These are phyloP conservation scores for Diophrys sp. DNA, from an alignment of 73 alveolate genomes.

Conservation along the genomic window DNA sequence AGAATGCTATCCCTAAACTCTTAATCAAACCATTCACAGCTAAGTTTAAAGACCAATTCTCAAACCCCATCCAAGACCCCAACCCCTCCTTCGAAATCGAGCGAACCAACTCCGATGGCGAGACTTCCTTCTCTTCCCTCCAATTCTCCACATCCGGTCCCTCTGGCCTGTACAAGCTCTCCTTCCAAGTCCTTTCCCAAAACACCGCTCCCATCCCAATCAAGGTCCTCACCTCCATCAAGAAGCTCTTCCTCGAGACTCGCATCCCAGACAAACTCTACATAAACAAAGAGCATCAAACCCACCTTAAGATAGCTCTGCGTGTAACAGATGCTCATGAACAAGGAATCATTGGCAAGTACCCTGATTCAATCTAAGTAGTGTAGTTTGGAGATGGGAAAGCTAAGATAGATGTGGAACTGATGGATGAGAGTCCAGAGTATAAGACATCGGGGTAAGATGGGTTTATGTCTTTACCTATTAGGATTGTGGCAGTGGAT, in stretches of 20 bases:
- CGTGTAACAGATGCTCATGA: background rate
- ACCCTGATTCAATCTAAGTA: background rate
- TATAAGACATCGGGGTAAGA: background rate
- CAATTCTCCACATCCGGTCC: background rate
- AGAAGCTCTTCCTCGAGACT: background rate
- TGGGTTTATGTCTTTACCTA: background rate
- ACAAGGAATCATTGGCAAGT: background rate
- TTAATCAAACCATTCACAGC: background rate
- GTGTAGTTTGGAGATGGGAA: background rate
- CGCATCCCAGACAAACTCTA: background rate
- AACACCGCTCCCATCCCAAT: background rate
- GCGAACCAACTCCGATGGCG: background rate
- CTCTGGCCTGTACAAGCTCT: background rate
- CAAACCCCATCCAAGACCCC: background rate
- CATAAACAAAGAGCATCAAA: background rate
- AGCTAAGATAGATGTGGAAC: background rate
- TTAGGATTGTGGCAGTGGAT: background rate
- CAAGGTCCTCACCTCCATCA: background rate
- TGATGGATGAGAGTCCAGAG: background rate
- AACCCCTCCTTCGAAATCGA: background rate
- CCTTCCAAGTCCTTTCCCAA: background rate
- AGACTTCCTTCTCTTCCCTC: background rate
- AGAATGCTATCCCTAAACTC: background rate
- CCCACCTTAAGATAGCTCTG: background rate
- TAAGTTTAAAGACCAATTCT: background rate